Evolutionary conservation across 768 basidiomycete species (phyloP).

Genomic region (Kwoniella sp.): DNA sequence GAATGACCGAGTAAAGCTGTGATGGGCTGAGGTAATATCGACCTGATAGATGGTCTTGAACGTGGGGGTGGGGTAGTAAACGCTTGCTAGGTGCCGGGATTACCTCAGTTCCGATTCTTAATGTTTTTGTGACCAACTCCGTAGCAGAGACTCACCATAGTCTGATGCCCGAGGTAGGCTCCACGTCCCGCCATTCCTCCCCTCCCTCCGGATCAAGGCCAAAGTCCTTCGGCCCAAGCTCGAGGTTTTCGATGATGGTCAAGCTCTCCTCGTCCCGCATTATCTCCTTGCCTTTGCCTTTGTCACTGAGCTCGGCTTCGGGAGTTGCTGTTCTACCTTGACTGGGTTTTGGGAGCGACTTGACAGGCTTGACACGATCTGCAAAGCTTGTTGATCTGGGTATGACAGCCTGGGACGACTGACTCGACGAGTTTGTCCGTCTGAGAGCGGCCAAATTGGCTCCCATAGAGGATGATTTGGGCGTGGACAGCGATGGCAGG

Average conservation of each 20-base stretch:
- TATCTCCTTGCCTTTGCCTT: slow-evolving; percentile 5
- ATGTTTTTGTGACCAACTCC: not conserved
- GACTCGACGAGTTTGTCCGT: not conserved
- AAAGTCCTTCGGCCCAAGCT: slow-evolving; percentile 73
- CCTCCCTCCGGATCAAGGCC: slow-evolving; percentile 64
- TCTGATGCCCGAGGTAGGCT: slow-evolving; percentile 86
- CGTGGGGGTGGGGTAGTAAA: slow-evolving; percentile 64
- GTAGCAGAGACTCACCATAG: slow-evolving; percentile 60
- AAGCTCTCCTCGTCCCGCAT: slow-evolving; percentile 33
- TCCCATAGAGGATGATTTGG: slow-evolving; percentile 12
- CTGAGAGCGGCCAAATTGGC: slow-evolving; percentile 15
- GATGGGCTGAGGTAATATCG: slow-evolving; percentile 88
- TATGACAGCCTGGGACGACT: not conserved
- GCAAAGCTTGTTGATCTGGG: slow-evolving; percentile 1
- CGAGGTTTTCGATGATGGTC: slow-evolving; percentile 69
- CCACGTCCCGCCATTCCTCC: slow-evolving; percentile 68
- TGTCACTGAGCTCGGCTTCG: not conserved
- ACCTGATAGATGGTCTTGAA: slow-evolving; percentile 73
- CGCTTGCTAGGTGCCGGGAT: slow-evolving; percentile 59
- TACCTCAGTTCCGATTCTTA: not conserved
- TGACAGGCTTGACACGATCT: not conserved
- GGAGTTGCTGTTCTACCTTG: not conserved
- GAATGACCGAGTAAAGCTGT: slow-evolving; percentile 76
- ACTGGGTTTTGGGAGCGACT: not conserved
- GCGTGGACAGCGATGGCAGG: slow-evolving; percentile 9